These are phyloP conservation scores for Alternaria brassicicola DNA, from an alignment of 2,329 filamentous ascomycete species.

Conservation along the genomic window DNA sequence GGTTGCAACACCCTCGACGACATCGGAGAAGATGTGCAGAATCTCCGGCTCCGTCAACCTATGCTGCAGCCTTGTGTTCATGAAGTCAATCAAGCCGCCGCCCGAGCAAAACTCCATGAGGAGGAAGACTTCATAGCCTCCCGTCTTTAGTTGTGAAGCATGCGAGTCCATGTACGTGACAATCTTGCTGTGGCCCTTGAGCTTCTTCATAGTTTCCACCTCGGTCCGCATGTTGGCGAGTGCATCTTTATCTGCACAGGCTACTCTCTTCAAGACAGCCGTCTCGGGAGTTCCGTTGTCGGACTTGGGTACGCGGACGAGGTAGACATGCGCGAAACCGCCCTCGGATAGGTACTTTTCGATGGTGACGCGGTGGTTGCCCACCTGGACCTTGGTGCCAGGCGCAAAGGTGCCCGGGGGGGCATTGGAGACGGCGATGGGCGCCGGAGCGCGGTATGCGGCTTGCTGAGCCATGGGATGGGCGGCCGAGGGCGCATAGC, in stretches of 20 bases:
- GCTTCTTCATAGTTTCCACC: constrained; percentile 99
- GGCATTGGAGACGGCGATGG: constrained; percentile 43
- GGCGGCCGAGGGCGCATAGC: constrained; percentile 45
- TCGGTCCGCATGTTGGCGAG: constrained; percentile 96
- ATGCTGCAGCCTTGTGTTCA: constrained; percentile 97
- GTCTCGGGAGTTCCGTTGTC: constrained; percentile 77
- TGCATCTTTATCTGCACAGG: constrained; percentile 93
- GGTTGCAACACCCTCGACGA: constrained; percentile 93
- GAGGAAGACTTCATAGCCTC: constrained; percentile 96
- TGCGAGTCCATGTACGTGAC: constrained; percentile 99
- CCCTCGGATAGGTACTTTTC: constrained; percentile 98
- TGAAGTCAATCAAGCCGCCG: constrained; percentile 96
- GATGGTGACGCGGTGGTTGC: constrained; percentile 88
- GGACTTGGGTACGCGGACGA: constrained; percentile 78
- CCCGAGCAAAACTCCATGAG: constrained; percentile 98
- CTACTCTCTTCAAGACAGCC: constrained; percentile 91
- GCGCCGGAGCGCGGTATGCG: constrained; percentile 43
- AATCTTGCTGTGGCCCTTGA: constrained; percentile 94
- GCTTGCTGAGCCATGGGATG: constrained; percentile 45
- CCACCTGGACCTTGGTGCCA: constrained; percentile 96
- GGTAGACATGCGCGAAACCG: constrained; percentile 97
- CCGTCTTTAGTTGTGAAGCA: constrained; percentile 88
- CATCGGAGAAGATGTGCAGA: constrained; percentile 93
- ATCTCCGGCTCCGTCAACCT: constrained; percentile 97
- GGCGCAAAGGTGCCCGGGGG: constrained; percentile 81